Evolutionary conservation across 1,284 basidiomycete species (phyloP), one percentile per base, ranked within the genome.

Genomic region (Ceratobasidium sp.): DNA sequence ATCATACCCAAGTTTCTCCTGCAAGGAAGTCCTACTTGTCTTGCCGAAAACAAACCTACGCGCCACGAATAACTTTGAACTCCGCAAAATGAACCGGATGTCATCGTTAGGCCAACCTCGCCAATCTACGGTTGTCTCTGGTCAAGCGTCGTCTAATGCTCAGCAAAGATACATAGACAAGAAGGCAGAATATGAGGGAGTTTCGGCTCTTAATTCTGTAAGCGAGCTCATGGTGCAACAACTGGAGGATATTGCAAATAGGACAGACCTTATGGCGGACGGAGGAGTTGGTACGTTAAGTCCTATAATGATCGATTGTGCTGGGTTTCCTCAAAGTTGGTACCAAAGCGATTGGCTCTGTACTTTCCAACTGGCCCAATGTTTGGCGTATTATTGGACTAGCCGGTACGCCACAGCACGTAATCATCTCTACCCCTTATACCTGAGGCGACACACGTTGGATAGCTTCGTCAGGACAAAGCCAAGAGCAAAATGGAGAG

Each of bases 361-460:
- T 73, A 8, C 64, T 72, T 32, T 49, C 69, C 6, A 73, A 73
- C 34, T 73, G 72, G 72, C 71, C 72, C 17, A 71, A 73, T 34
- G 69, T 72, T n/a, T 71, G 72, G 42, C 53, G 65, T 10, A 68
- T 73, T 42, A 73, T 73, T 31, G 56, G 68, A n/a, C 31, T 71
- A 20, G 70, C 72, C 43, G 71, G 72, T 65, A 65, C n/a, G 65
- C 38, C 15, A 42, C 8, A 34, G 1, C 17, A 13, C 38, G 3
- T 27, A 15, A 20, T 17, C 25, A 17, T 27, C 40, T 17, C 22
- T 22, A 20, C 25, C 35, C 17, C 7, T n/a, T n/a, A n/a, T 47
- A 47, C 10, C 20, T 22, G 20, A 47, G n/a, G 7, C n/a, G 22
- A 12, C 8, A 20, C 31, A 6, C 3, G 29, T 5, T 42, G 32